These are phyloP conservation scores for Grosmannia clavigera DNA, from an alignment of 2,329 filamentous ascomycete genomes.

Conservation along the genomic window DNA sequence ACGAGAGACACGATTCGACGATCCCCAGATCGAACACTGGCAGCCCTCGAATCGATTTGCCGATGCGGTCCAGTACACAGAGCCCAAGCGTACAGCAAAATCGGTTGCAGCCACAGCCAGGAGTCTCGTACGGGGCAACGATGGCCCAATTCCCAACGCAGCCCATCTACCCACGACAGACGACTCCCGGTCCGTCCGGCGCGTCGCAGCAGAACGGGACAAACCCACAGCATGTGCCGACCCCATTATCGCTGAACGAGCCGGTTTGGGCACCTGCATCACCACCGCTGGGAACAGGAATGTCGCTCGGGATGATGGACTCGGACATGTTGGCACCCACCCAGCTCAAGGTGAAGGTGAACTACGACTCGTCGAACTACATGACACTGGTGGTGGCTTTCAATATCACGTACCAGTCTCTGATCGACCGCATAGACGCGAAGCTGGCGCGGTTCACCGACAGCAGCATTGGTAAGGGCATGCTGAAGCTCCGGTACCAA, in stretches of 20 bases:
- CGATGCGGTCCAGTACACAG: conserved; percentile 56
- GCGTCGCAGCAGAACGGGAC: conserved; percentile 6
- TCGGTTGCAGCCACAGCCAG: conserved; percentile 31
- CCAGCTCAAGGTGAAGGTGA: conserved; percentile 92
- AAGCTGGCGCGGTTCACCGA: conserved; percentile 81
- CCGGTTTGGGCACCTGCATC: conserved; percentile 18
- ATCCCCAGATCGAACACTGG: conserved; percentile 71
- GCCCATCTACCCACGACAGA: conserved; percentile 38
- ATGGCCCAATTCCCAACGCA: conserved; percentile 46
- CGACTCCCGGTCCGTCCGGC: conserved; percentile 25
- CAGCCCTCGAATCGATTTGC: conserved; percentile 59
- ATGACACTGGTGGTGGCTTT: conserved; percentile 92
- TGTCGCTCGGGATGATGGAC: conserved; percentile 18
- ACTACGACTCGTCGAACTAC: conserved; percentile 73
- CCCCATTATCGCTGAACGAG: conserved; percentile 11
- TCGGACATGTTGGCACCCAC: conserved; percentile 43
- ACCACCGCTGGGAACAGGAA: conserved; percentile 25
- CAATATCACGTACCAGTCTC: conserved; percentile 85
- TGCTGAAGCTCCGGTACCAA: conserved; percentile 76
- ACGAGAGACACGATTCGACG: conserved; percentile 38
- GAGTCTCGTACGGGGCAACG: conserved; percentile 34
- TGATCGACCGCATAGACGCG: conserved; percentile 91
- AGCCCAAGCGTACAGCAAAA: conserved; percentile 58
- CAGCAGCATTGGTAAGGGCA: conserved; percentile 70
- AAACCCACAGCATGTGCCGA: background rate